Conservation (phyloP, 176 grass and related monocot genomes). For the Typha latifolia region DNA sequence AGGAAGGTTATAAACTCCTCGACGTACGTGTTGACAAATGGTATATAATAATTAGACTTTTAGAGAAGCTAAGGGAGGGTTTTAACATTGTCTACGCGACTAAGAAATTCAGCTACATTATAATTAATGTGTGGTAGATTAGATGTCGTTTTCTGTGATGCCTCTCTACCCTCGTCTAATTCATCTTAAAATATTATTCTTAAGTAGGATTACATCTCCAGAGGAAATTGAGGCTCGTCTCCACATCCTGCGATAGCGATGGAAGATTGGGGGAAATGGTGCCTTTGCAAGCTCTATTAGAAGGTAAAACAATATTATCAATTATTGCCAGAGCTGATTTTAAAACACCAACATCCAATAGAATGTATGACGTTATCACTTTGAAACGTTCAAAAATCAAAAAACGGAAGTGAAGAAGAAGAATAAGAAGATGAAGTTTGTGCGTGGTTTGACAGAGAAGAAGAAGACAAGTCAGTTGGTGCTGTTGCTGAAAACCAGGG, state of each 20-base stretch:
- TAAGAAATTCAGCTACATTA: background rate
- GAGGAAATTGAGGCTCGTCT: too few species aligned
- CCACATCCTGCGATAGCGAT: too few species aligned
- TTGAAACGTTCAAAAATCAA: background rate
- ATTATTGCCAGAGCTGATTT: too few species aligned
- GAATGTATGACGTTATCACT: background rate
- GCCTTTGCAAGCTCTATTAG: too few species aligned
- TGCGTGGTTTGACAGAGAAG: background rate
- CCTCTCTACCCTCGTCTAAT: background rate
- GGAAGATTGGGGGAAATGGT: too few species aligned
- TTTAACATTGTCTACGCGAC: background rate
- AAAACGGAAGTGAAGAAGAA: background rate
- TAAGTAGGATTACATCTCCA: too few species aligned
- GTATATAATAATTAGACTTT: background rate
- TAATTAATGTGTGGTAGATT: background rate
- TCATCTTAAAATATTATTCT: too few species aligned
- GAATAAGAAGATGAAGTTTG: background rate
- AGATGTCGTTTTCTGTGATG: background rate
- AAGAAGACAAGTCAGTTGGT: background rate
- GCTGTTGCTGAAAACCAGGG: slow-evolving; percentile 13
- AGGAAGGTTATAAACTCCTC: background rate
- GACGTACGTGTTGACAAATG: background rate
- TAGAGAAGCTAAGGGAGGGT: background rate
- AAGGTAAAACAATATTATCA: too few species aligned
- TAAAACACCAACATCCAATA: too few species aligned